Evolutionary conservation across 208 protist species (phyloP).

Genomic region (Trypanosoma mega): DNA sequence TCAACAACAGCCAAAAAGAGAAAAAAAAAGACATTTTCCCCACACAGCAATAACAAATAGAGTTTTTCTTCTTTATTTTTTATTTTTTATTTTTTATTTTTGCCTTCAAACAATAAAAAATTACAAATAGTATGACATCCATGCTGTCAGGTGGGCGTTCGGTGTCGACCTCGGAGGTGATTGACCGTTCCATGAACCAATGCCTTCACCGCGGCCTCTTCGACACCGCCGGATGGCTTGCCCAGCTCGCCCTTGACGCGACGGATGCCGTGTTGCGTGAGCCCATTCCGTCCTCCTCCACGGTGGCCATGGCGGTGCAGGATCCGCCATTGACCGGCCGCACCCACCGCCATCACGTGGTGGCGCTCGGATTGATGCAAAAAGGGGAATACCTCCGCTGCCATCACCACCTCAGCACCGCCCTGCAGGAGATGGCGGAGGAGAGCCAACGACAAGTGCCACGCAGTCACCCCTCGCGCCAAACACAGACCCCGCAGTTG

Average conservation of each 20-base stretch:
- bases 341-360: slow-evolving; percentile 42
- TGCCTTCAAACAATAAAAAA: too few relatives aligned
- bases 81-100: too few relatives aligned
- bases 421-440: slow-evolving; percentile 54
- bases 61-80: too few relatives aligned
- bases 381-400: slow-evolving; percentile 78
- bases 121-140: too few relatives aligned
- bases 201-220: slow-evolving; percentile 62
- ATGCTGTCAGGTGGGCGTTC: neutral
- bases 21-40: too few relatives aligned
- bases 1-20: too few relatives aligned
- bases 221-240: slow-evolving; percentile 56
- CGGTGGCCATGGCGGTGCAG: slow-evolving; percentile 15
- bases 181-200: slow-evolving; percentile 61
- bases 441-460: neutral
- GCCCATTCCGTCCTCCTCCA: slow-evolving; percentile 1
- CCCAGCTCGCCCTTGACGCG: slow-evolving; percentile 65
- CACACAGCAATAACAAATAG: neutral
- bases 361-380: slow-evolving; percentile 53
- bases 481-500: slow-evolving; percentile 19
- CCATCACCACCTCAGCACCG: slow-evolving; percentile 50
- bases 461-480: too few relatives aligned
- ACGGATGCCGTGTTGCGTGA: slow-evolving; percentile 17
- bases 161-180: slow-evolving; percentile 39
- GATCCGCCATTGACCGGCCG: slow-evolving; percentile 19